Evolutionary conservation across 768 basidiomycete species (phyloP).

Genomic region (Fomitopsis serialis): DNA sequence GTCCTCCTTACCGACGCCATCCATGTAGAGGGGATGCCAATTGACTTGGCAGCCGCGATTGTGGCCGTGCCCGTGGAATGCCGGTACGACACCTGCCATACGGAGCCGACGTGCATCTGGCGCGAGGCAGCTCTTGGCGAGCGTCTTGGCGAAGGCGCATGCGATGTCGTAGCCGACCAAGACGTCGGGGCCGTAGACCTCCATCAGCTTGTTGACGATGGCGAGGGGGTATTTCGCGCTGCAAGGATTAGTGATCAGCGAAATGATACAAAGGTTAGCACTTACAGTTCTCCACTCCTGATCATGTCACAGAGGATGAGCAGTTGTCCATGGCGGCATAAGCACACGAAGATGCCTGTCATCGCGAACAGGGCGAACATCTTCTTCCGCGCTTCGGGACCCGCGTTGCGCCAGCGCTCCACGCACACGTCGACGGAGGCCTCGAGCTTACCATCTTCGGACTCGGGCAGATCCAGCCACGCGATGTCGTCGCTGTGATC

Average conservation of each 20-base stretch:
- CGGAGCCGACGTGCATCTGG: not conserved
- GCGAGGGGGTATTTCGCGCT: constrained; percentile 20
- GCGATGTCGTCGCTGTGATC: too few relatives aligned
- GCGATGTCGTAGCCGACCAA: constrained; percentile 22
- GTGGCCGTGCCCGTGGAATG: constrained; percentile 27
- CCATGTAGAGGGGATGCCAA: constrained; percentile 23
- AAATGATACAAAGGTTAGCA: not conserved
- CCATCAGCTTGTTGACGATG: constrained; percentile 11
- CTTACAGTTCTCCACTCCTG: constrained; percentile 23
- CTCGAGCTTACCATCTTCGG: not conserved
- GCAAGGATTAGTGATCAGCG: not conserved
- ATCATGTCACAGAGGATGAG: constrained; percentile 20
- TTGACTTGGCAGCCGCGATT: constrained; percentile 23
- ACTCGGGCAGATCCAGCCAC: not conserved
- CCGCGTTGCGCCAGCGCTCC: constrained; percentile 14
- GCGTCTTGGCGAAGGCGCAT: constrained; percentile 17
- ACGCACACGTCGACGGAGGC: constrained; percentile 8
- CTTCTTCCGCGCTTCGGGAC: constrained; percentile 13
- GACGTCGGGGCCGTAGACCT: constrained; percentile 13
- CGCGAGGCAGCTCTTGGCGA: constrained; percentile 13
- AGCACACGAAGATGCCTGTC: constrained; percentile 16
- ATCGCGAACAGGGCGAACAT: constrained; percentile 17
- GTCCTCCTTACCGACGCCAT: constrained; percentile 21
- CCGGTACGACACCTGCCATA: constrained; percentile 15
- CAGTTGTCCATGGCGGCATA: constrained; percentile 18